Percentiles rank a stretch among this genome's conserved stretches.
Conservation (phyloP, 768 basidiomycete genomes). For the Lenzites betulinus region DNA sequence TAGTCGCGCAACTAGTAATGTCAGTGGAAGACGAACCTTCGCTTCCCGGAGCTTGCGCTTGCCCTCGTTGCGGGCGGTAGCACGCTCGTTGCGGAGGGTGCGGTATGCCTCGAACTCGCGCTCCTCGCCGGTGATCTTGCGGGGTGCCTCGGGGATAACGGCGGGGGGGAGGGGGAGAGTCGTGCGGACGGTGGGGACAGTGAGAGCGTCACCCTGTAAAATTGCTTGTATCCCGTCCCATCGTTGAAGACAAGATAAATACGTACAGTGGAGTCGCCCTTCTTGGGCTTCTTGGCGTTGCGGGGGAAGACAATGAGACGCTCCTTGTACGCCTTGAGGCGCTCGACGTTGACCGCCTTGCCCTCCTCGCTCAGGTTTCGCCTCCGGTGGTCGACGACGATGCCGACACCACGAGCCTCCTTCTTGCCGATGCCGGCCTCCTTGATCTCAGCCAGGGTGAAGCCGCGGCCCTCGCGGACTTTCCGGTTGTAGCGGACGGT, state of each 20-base stretch:
- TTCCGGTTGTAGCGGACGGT: slow-evolving; percentile 99
- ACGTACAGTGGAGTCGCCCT: slow-evolving; percentile 89
- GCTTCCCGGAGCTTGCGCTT: slow-evolving; percentile 81
- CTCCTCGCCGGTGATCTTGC: slow-evolving; percentile 91
- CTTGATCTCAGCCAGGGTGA: slow-evolving; percentile 93
- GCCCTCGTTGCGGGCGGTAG: slow-evolving; percentile 84
- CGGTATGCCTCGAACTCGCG: slow-evolving; percentile 86
- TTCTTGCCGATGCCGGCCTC: slow-evolving; percentile 93
- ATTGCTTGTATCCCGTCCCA: slow-evolving; percentile 16
- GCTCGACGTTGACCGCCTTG: slow-evolving; percentile 91
- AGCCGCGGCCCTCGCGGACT: slow-evolving; percentile 94
- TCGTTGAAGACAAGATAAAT: neutral
- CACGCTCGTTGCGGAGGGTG: slow-evolving; percentile 83
- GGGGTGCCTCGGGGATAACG: slow-evolving; percentile 77
- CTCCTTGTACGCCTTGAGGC: slow-evolving; percentile 90
- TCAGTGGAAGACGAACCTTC: slow-evolving; percentile 57
- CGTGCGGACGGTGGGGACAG: slow-evolving; percentile 70
- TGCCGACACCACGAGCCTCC: slow-evolving; percentile 89
- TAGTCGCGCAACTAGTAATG: slow-evolving; percentile 9
- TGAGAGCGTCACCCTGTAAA: slow-evolving; percentile 80
- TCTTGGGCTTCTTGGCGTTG: slow-evolving; percentile 93
- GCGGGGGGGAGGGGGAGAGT: slow-evolving; percentile 66
- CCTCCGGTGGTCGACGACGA: slow-evolving; percentile 96
- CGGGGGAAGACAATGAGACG: slow-evolving; percentile 96
- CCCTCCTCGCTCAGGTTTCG: slow-evolving; percentile 97